phyloP scores from a whole-genome alignment of 768 basidiomycete genomes.

The Favolaschia claudopus region DNA sequence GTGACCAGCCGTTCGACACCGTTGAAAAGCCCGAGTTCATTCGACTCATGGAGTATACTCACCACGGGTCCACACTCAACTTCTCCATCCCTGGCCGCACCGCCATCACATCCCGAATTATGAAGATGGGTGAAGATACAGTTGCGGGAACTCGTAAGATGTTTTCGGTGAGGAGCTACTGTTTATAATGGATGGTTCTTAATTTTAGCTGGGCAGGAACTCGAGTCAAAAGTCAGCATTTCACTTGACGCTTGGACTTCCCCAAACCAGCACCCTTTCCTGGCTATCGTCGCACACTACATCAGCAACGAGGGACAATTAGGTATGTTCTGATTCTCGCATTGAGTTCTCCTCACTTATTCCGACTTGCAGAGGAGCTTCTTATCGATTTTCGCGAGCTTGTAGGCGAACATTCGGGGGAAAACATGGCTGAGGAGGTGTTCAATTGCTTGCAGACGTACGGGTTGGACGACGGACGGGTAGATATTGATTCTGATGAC shows the following conservation, averaged over 20 bases:
- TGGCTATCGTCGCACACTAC: background rate
- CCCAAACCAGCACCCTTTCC: background rate
- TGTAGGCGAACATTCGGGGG: background rate
- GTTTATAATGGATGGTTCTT: no score
- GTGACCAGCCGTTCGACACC: no score
- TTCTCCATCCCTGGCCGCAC: slow-evolving; percentile 6
- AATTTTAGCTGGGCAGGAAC: no score
- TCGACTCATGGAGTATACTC: background rate
- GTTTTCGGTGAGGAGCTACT: slow-evolving; percentile 3
- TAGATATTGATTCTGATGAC: background rate
- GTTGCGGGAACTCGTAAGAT: background rate
- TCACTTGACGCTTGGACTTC: background rate
- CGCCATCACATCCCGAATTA: slow-evolving; percentile 7
- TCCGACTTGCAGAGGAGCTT: background rate
- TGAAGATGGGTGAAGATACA: slow-evolving; percentile 23
- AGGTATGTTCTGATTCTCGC: background rate
- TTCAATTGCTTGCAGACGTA: background rate
- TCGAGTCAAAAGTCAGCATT: background rate
- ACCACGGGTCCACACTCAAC: no score
- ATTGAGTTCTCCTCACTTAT: background rate
- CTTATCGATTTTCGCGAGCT: background rate
- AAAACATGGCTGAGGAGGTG: background rate
- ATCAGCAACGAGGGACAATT: background rate
- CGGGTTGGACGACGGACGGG: background rate
- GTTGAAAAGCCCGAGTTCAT: no score